Percentiles rank a stretch among this genome's conserved stretches.
phyloP scores from a whole-genome alignment of 345 rosid species.

The Eucalyptus victrix region DNA sequence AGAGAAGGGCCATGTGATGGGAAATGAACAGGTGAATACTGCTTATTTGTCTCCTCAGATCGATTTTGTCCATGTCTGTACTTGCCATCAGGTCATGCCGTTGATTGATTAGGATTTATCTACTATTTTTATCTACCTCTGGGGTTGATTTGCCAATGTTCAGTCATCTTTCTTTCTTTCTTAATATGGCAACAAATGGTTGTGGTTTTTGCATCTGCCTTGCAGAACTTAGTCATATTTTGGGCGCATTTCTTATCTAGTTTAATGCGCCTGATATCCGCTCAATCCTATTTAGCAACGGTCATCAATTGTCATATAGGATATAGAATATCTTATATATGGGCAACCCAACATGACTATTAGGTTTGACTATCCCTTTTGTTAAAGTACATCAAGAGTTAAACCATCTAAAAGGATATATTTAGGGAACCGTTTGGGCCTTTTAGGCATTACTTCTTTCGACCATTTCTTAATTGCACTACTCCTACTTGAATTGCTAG shows the following conservation, averaged over 20 bases:
- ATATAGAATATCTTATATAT: neutral
- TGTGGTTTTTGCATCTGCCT: neutral
- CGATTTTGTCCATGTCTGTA: neutral
- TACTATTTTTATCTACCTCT: neutral
- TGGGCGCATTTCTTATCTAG: neutral
- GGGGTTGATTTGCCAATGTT: neutral
- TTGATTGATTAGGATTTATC: neutral
- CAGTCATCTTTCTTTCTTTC: neutral
- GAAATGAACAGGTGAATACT: neutral
- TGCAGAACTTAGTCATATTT: neutral
- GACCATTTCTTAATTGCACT: neutral
- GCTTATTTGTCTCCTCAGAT: neutral
- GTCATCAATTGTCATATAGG: neutral
- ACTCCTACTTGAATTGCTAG: neutral
- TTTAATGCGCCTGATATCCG: neutral
- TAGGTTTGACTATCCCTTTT: neutral
- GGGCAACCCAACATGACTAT: neutral
- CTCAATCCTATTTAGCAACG: neutral
- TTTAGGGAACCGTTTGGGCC: neutral
- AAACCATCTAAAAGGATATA: neutral
- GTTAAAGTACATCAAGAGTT: neutral
- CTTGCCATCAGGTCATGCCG: neutral
- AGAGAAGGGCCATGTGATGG: neutral
- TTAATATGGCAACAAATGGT: neutral
- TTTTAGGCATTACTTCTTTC: neutral